Percentiles rank a stretch among this genome's conserved stretches.
Evolutionary conservation across 768 basidiomycete genomes (phyloP).

Genomic region (Mycena rebaudengoi): DNA sequence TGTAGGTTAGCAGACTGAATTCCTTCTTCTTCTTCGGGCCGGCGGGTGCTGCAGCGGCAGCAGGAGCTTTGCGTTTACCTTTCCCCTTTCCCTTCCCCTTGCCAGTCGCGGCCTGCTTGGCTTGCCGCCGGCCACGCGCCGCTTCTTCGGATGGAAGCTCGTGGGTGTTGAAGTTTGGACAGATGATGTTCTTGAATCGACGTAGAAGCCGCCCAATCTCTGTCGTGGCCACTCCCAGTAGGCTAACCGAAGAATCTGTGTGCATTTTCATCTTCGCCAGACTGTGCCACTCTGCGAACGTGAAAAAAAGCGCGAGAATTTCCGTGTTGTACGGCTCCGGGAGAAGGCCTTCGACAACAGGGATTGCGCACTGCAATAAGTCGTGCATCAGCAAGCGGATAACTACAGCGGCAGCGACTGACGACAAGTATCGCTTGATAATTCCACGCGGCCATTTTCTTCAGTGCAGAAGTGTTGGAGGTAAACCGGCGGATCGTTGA

Average conservation of each 20-base stretch:
- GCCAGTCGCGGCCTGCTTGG: slow-evolving; percentile 7
- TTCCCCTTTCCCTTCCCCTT: slow-evolving; percentile 6
- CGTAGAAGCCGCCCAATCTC: too few species aligned
- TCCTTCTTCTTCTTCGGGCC: slow-evolving; percentile 27
- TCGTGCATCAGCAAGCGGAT: not conserved
- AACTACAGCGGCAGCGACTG: not conserved
- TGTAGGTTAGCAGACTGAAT: slow-evolving; percentile 44
- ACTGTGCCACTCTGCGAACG: too few species aligned
- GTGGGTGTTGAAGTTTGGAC: slow-evolving; percentile 33
- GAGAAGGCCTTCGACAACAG: slow-evolving; percentile 50
- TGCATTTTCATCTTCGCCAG: too few species aligned
- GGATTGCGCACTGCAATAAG: slow-evolving; percentile 43
- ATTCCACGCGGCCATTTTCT: slow-evolving; percentile 32
- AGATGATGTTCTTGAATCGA: slow-evolving; percentile 27
- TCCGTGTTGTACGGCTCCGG: too few species aligned
- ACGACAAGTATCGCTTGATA: slow-evolving; percentile 35
- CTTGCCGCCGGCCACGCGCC: slow-evolving; percentile 34
- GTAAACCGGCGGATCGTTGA: slow-evolving; percentile 32
- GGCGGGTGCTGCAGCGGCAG: too few species aligned
- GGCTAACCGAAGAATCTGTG: too few species aligned
- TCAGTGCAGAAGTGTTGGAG: slow-evolving; percentile 29
- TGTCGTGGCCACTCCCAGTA: too few species aligned
- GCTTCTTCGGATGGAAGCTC: slow-evolving; percentile 49
- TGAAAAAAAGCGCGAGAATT: too few species aligned
- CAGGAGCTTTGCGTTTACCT: not conserved